These are phyloP conservation scores for Suillus plorans DNA, from an alignment of 768 basidiomycete genomes.

Conservation along the genomic window DNA sequence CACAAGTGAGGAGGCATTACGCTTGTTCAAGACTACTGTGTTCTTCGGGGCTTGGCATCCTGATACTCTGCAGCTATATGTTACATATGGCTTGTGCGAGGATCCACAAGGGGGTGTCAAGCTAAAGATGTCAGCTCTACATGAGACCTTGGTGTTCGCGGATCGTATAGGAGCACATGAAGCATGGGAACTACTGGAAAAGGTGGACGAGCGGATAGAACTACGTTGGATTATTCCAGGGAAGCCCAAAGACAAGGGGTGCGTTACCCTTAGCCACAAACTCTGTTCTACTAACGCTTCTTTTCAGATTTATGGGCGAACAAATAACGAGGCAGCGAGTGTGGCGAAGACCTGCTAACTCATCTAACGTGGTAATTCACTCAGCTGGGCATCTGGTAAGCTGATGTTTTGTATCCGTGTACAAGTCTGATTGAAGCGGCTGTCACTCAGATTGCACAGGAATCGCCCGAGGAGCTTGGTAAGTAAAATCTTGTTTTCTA, in stretches of 20 bases:
- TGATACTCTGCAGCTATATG: slow-evolving; percentile 55
- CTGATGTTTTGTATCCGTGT: not conserved
- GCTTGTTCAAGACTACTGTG: slow-evolving; percentile 45
- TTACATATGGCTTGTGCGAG: slow-evolving; percentile 52
- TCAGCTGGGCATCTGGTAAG: slow-evolving; percentile 29
- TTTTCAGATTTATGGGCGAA: slow-evolving; percentile 15
- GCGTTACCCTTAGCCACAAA: not conserved
- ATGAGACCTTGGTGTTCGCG: slow-evolving; percentile 63
- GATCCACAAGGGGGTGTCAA: slow-evolving; percentile 38
- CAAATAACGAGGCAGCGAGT: slow-evolving; percentile 20
- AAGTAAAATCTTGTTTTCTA: not conserved
- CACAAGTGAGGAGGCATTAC: slow-evolving; percentile 58
- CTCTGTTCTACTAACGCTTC: not conserved
- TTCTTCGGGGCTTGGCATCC: slow-evolving; percentile 78
- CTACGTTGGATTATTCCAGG: slow-evolving; percentile 31
- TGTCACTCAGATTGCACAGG: slow-evolving; percentile 25
- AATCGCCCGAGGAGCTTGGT: slow-evolving; percentile 31
- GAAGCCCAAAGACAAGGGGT: slow-evolving; percentile 13
- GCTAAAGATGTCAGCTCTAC: slow-evolving; percentile 66
- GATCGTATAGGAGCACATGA: slow-evolving; percentile 35
- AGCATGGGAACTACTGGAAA: slow-evolving; percentile 27
- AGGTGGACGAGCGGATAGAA: slow-evolving; percentile 25
- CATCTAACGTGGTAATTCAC: slow-evolving; percentile 29
- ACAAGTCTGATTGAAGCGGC: not conserved
- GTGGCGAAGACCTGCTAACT: slow-evolving; percentile 30